phyloP scores from a whole-genome alignment of 768 basidiomycete genomes.

The Leccinum disarticulatum region DNA sequence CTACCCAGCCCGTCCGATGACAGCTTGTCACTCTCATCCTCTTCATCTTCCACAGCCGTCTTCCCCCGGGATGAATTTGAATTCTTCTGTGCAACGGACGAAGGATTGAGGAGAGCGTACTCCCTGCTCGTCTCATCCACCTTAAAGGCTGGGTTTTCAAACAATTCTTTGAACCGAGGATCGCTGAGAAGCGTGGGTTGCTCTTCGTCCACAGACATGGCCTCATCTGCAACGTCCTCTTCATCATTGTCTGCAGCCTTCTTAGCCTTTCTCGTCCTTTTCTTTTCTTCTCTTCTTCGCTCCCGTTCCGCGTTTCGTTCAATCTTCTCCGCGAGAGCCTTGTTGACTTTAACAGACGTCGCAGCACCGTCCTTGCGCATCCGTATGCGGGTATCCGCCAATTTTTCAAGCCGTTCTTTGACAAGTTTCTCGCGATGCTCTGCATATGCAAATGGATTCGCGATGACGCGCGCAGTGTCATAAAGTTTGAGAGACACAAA shows the following conservation, averaged over 20 bases:
- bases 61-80: conserved; percentile 39
- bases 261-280: conserved; percentile 45
- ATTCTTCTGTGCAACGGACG: conserved; percentile 59
- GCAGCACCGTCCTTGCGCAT: conserved; percentile 55
- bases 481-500: conserved; percentile 95
- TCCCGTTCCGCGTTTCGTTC: conserved; percentile 59
- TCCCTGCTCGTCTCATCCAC: conserved; percentile 89
- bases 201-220: conserved; percentile 34
- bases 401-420: conserved; percentile 86
- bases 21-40: conserved; percentile 76
- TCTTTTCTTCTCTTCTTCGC: conserved; percentile 54
- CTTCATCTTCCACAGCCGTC: conserved; percentile 87
- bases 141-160: conserved; percentile 87
- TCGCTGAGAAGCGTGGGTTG: conserved; percentile 66
- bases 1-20: conserved; percentile 58
- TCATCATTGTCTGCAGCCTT: conserved; percentile 36
- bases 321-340: conserved; percentile 80
- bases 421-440: conserved; percentile 91
- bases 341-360: conserved; percentile 49
- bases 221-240: conserved; percentile 32
- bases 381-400: conserved; percentile 91
- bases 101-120: conserved; percentile 92
- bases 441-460: conserved; percentile 93
- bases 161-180: conserved; percentile 86
- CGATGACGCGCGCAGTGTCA: conserved; percentile 91